A percentile compares a stretch with the other conserved stretches of the same genome.
Conservation (phyloP, 2,329 filamentous ascomycete species). For the Aspergillus melleus region DNA sequence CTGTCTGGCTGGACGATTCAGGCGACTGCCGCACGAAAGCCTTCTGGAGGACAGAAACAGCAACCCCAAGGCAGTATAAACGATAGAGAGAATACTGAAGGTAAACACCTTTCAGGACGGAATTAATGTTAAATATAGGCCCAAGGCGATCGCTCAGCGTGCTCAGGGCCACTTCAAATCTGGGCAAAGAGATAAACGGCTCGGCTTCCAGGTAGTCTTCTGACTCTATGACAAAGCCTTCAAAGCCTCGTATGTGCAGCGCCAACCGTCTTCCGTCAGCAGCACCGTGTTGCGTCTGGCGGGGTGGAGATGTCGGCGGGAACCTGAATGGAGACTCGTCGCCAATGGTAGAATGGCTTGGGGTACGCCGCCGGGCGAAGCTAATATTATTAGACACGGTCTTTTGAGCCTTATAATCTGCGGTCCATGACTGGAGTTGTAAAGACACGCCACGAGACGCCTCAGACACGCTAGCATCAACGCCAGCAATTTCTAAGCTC, state of each 20-base stretch:
- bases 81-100: constrained; percentile 91
- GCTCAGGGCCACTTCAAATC: constrained; percentile 81
- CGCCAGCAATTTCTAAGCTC: constrained; percentile 84
- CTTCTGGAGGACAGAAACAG: constrained; percentile 70
- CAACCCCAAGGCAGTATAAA: constrained; percentile 86
- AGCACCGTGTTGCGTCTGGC: constrained; percentile 39
- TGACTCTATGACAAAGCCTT: constrained; percentile 87
- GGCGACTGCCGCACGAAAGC: constrained; percentile 54
- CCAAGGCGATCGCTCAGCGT: constrained; percentile 85
- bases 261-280: constrained; percentile 81
- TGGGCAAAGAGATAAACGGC: constrained; percentile 80
- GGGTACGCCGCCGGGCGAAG: constrained; percentile 67
- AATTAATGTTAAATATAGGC: constrained; percentile 83
- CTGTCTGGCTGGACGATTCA: constrained; percentile 10
- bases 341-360: constrained; percentile 67
- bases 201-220: constrained; percentile 81
- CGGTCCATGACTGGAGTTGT: constrained; percentile 82
- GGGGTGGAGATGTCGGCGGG: constrained; percentile 50
- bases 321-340: constrained; percentile 62
- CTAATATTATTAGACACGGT: constrained; percentile 55
- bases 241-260: constrained; percentile 77
- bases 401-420: constrained; percentile 84
- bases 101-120: constrained; percentile 74
- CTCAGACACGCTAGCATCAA: constrained; percentile 79
- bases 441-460: constrained; percentile 80